Evolutionary conservation across 2,329 filamentous ascomycete species (phyloP).

Genomic region (Penicillium sp.): DNA sequence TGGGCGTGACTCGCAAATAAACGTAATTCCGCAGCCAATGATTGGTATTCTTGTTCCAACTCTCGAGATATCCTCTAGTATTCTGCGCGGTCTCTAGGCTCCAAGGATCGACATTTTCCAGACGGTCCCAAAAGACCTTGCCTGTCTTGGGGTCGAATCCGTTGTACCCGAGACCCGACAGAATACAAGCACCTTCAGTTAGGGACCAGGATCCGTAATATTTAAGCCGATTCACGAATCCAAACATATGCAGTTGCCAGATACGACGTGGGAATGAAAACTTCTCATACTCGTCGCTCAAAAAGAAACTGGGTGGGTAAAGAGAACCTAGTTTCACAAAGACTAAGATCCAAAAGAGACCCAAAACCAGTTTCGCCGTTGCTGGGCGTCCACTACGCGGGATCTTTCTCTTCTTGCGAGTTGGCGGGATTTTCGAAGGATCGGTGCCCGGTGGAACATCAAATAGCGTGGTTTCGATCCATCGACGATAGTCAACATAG

Average conservation of each 20-base stretch:
- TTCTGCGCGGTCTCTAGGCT: conserved; percentile 89
- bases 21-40: conserved; percentile 94
- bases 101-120: conserved; percentile 85
- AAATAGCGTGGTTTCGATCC: conserved; percentile 94
- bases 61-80: conserved; percentile 81
- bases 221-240: conserved; percentile 77
- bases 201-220: conserved; percentile 96
- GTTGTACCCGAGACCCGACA: conserved; percentile 90
- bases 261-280: conserved; percentile 69
- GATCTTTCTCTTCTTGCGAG: conserved; percentile 85
- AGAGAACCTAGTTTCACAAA: conserved; percentile 69
- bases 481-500: conserved; percentile 84
- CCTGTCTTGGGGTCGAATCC: conserved; percentile 81
- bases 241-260: conserved; percentile 78
- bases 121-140: conserved; percentile 81
- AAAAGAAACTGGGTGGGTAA: conserved; percentile 62
- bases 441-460: conserved; percentile 77
- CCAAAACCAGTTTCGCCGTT: conserved; percentile 66
- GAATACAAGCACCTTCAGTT: conserved; percentile 89
- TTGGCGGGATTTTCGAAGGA: conserved; percentile 77
- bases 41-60: conserved; percentile 99
- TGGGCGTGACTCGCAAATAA: conserved; percentile 90
- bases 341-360: conserved; percentile 72
- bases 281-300: conserved; percentile 62
- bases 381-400: conserved; percentile 87